Base-by-base conservation (phyloP, 2,329 filamentous ascomycete species). In the Talaromyces sp. region DNA sequence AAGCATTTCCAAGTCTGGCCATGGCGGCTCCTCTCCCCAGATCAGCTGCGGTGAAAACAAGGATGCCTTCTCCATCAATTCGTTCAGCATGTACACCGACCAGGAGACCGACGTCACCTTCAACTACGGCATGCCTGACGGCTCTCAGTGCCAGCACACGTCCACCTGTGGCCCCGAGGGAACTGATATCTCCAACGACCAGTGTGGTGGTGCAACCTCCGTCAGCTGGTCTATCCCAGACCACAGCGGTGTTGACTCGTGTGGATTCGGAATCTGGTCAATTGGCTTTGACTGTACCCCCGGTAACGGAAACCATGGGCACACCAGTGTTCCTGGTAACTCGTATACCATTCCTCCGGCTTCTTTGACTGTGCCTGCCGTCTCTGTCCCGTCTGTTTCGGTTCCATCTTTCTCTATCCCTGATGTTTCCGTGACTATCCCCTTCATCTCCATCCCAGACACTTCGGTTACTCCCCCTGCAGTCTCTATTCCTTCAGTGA, bases 121-220 rank as follows among this genome's bases (percentile, higher is more conserved):
- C 80, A 84, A 90, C 80, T 97, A 93, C 78, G 83, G 81, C 69
- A 96, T 97, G 91, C 83, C 86, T 2, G 90, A 93, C 73, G 90
- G 90, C 67, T 87, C 85, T 14, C 84, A 76, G 62, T 97, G 93
- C 86, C 93, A 90, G 79, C 89, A 95, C 69, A 86, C 85, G 64
- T 80, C 84, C 65, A 71, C 81, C 57, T 95, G 91, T 84, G 84
- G 81, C 65, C 79, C 82, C 59, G 79, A 81, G 17, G 90, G 90
- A 69, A 87, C 85, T 61, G 84, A 83, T 53, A 81, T 97, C 68
- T 78, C 85, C 77, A 97, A 97, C 84, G 85, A 80, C 63, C 91
- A 97, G 82, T 97, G 93, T 74, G 93, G 92, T 84, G 92, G 92
- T 76, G 92, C 93, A 65, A 91, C 83, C 72, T 87, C 85, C 61